A percentile compares a stretch with the other conserved stretches of the same genome.
phyloP scores from a whole-genome alignment of 75 land plant genomes.

The Ceratopteris richardii region DNA sequence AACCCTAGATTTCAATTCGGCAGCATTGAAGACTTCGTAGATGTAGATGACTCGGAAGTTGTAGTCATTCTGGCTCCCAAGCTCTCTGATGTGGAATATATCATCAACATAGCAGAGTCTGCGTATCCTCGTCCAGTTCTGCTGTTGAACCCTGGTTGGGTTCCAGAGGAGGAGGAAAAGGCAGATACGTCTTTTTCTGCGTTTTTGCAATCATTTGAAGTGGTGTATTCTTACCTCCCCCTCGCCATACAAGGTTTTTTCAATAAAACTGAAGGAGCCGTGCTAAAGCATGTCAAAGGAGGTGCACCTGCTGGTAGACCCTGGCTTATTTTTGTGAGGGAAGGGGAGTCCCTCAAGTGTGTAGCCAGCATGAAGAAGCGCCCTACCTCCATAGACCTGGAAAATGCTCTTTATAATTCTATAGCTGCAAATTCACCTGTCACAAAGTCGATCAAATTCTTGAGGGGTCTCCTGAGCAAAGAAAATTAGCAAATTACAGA shows the following conservation, averaged over 20 bases:
- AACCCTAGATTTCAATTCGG: too few species aligned
- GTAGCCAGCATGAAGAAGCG: constrained; percentile 50
- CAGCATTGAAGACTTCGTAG: background rate
- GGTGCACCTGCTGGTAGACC: constrained; percentile 50
- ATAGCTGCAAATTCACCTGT: constrained; percentile 89
- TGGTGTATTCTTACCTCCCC: constrained; percentile 72
- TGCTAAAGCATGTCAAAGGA: constrained; percentile 50
- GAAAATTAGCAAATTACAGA: too few species aligned
- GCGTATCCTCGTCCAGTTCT: constrained; percentile 54
- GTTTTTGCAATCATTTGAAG: constrained; percentile 64
- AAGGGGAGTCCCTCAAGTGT: constrained; percentile 40
- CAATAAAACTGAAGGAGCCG: constrained; percentile 63
- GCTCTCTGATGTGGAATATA: background rate
- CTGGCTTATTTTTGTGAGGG: constrained; percentile 72
- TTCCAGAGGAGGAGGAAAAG: constrained; percentile 49
- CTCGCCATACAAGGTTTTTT: constrained; percentile 73
- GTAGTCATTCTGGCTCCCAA: constrained; percentile 52
- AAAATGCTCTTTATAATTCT: constrained; percentile 71
- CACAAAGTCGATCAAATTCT: constrained; percentile 76
- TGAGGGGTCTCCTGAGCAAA: constrained; percentile 41
- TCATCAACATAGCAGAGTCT: constrained; percentile 26
- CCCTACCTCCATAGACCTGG: constrained; percentile 64
- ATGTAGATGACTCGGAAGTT: constrained; percentile 25
- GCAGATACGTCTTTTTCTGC: background rate
- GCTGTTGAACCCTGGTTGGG: constrained; percentile 80